These are phyloP conservation scores for Cyclocybe aegerita DNA, from an alignment of 768 basidiomycete species.

Conservation along the genomic window DNA sequence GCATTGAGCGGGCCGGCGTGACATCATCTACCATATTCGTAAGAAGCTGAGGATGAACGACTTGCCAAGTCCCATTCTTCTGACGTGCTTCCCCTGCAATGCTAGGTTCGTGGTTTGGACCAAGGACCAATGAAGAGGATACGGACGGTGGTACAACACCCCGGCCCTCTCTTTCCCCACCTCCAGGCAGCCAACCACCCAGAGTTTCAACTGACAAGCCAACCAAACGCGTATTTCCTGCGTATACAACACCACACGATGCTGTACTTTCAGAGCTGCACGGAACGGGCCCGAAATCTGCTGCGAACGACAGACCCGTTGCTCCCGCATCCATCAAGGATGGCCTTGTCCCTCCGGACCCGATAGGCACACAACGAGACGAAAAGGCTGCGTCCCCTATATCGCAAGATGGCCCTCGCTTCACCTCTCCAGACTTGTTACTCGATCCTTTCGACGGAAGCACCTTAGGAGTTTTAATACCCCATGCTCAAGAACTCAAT, in stretches of 20 bases:
- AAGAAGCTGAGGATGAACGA: too few species aligned
- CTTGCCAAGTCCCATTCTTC: neutral
- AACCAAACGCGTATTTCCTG: constrained; percentile 15
- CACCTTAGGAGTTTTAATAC: constrained; percentile 24
- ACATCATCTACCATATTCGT: too few species aligned
- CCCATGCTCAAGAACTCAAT: constrained; percentile 15
- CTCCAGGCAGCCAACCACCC: constrained; percentile 9
- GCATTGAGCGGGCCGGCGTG: too few species aligned
- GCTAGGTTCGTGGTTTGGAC: constrained; percentile 23
- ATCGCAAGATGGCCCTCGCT: too few species aligned
- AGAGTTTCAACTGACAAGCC: constrained; percentile 19
- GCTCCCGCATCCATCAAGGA: constrained; percentile 11
- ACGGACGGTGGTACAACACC: constrained; percentile 16
- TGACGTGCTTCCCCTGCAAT: constrained; percentile 6
- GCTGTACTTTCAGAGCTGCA: constrained; percentile 55
- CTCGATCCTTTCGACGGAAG: constrained; percentile 30
- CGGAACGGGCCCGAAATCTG: constrained; percentile 21
- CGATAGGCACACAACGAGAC: neutral
- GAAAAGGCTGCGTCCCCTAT: too few species aligned
- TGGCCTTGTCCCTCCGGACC: neutral
- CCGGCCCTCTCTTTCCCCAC: constrained; percentile 19
- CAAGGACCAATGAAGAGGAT: constrained; percentile 10
- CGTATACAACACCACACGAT: constrained; percentile 61
- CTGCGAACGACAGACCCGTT: constrained; percentile 10
- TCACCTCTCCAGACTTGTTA: constrained; percentile 14